Evolutionary conservation across 2,329 filamentous ascomycete genomes (phyloP), one percentile per base, ranked within the genome.

Genomic region (Aspergillus costaricaensis): DNA sequence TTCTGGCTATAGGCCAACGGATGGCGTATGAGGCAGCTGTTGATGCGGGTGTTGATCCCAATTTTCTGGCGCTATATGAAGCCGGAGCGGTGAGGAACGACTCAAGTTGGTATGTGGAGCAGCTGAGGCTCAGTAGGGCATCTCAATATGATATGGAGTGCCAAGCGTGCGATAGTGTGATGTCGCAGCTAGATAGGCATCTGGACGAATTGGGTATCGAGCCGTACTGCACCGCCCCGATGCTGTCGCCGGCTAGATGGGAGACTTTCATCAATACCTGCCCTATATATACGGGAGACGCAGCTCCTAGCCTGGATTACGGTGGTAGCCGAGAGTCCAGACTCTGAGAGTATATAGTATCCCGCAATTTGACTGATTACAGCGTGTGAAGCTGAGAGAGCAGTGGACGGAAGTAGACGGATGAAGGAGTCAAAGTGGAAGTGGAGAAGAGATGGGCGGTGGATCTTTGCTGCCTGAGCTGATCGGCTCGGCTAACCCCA

Each of bases 11-110:
- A 5, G 67, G 65, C 0, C 63, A 67, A 14, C 67, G 67, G 3
- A 65, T 68, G 65, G 66, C 64, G 0, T 59, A 64, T 14, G 66
- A 68, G 49, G 64, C 65, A 12, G 67, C 66, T 6, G 48, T 61
- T 12, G 59, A 67, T 25, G 62, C 64, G n/a, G 60, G 54, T 5
- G 60, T 65, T 2, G 52, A 58, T 21, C 9, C 15, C 2, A 43
- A 55, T 5, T 50, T 68, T 2, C 30, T 67, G 8, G 54, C 53
- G 2, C 58, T 68, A 0, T 68, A 63, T 30, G 65, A 68, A 19
- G 51, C 43, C 2, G 61, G 58, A 5, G 61, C 58, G 9, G 41
- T 66, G 6, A 32, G 58, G 25, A 55, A 51, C 3, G 61, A 66
- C n/a, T 32, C 59, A 1, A 60, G 50, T n/a, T 67, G 65, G 62